Conservation (phyloP, 768 basidiomycete genomes). For the Pulveroboletus sp. region DNA sequence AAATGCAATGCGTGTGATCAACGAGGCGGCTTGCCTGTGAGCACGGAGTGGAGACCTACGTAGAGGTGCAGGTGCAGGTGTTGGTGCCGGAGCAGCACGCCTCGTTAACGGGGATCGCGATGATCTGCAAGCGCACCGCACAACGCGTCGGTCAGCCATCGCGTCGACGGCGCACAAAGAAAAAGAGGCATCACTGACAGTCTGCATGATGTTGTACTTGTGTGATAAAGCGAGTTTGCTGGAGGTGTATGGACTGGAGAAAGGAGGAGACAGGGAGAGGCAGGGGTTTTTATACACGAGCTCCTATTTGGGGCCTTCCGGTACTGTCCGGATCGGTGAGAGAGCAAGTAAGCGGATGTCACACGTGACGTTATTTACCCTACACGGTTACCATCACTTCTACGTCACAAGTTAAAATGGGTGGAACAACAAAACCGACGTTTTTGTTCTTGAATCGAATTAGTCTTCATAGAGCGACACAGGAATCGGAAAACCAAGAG, state of each 20-base stretch:
- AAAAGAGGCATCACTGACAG: constrained; percentile 1
- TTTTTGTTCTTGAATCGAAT: too few species aligned
- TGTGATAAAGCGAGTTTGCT: neutral
- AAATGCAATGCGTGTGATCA: neutral
- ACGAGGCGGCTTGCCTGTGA: neutral
- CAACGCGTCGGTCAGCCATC: neutral
- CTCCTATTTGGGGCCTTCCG: neutral
- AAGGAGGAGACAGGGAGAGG: neutral
- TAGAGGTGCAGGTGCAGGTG: constrained; percentile 11
- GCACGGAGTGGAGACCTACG: neutral
- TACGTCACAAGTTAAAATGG: too few species aligned
- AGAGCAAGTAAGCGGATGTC: too few species aligned
- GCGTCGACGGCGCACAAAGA: neutral
- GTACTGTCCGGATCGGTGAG: too few species aligned
- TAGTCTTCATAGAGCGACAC: too few species aligned
- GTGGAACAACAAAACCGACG: too few species aligned
- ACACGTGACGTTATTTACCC: too few species aligned
- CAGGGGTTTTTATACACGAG: constrained; percentile 1
- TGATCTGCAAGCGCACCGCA: neutral
- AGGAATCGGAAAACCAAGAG: too few species aligned
- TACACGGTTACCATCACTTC: too few species aligned
- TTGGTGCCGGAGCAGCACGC: constrained; percentile 14
- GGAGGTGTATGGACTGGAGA: neutral
- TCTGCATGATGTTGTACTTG: too few species aligned
- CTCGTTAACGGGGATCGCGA: constrained; percentile 14